Evolutionary conservation across 768 basidiomycete genomes (phyloP).

Genomic region (Gymnopilus dilepis): DNA sequence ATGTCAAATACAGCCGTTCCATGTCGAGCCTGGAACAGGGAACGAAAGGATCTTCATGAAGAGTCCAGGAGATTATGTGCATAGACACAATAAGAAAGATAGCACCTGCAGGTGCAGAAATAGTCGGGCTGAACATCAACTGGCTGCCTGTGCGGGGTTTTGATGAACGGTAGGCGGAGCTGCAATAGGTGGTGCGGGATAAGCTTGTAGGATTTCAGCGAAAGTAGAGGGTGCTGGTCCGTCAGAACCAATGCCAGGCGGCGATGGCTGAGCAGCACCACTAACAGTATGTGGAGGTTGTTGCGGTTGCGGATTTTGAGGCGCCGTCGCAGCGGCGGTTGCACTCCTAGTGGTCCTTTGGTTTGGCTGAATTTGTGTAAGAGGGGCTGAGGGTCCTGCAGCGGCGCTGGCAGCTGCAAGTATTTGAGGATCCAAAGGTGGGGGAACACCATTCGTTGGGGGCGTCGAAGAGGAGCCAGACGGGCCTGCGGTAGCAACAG

Average conservation of each 20-base stretch:
- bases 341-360: constrained; percentile 23
- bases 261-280: not conserved
- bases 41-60: constrained; percentile 2
- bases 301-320: constrained; percentile 21
- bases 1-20: constrained; percentile 3
- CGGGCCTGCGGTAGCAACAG: constrained; percentile 21
- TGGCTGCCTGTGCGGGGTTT: not conserved
- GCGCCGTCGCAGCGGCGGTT: constrained; percentile 13
- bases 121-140: not conserved
- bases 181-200: constrained; percentile 41
- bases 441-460: not conserved
- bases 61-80: not conserved
- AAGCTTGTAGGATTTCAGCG: constrained; percentile 77
- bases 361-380: constrained; percentile 2
- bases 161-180: constrained; percentile 5
- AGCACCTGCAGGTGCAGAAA: too few species aligned
- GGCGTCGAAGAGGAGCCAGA: constrained; percentile 20
- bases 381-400: constrained; percentile 12
- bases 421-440: constrained; percentile 5
- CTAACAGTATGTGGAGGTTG: constrained; percentile 4
- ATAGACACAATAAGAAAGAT: not conserved
- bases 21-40: not conserved
- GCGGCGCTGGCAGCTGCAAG: not conserved
- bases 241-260: constrained; percentile 20
- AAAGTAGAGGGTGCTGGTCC: constrained; percentile 48